Evolutionary conservation across 1,284 basidiomycete species (phyloP).

Genomic region (Moesziomyces parantarcticus): DNA sequence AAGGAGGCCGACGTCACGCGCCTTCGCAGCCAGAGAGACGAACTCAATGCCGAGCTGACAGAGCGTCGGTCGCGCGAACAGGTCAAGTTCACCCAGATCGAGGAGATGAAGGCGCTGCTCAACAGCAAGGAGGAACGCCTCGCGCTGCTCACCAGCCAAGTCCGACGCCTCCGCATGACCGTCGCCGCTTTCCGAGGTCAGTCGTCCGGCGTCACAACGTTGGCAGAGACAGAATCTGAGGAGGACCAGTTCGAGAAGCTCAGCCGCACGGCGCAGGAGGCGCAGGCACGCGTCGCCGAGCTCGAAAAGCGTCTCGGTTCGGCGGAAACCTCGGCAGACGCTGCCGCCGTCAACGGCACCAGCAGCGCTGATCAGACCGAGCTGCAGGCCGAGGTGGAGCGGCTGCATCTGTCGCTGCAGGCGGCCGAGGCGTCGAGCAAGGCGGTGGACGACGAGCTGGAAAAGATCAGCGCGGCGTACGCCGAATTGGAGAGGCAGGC

Average conservation of each 20-base stretch:
- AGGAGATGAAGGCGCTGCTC: slow-evolving; percentile 63
- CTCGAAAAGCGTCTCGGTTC: slow-evolving; percentile 29
- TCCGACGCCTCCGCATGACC: slow-evolving; percentile 79
- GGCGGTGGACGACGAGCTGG: slow-evolving; percentile 80
- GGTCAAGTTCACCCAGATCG: slow-evolving; percentile 60
- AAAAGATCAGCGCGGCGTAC: slow-evolving; percentile 86
- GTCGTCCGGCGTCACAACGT: slow-evolving; percentile 78
- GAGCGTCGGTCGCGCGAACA: slow-evolving; percentile 61
- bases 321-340: neutral
- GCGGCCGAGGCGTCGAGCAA: slow-evolving; percentile 60
- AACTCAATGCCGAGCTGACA: slow-evolving; percentile 54
- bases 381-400: slow-evolving; percentile 74
- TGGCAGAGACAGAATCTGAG: slow-evolving; percentile 71
- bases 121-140: slow-evolving; percentile 77
- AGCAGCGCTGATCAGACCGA: slow-evolving; percentile 13
- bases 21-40: slow-evolving; percentile 40
- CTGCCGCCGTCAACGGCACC: slow-evolving; percentile 18
- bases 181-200: slow-evolving; percentile 81
- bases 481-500: slow-evolving; percentile 85
- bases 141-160: slow-evolving; percentile 78
- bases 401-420: slow-evolving; percentile 63
- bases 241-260: slow-evolving; percentile 40
- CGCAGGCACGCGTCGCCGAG: slow-evolving; percentile 39
- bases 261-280: slow-evolving; percentile 25
- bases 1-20: slow-evolving; percentile 73